phyloP scores from a whole-genome alignment of 1,284 basidiomycete species.

The Ceratobasidium sp. region DNA sequence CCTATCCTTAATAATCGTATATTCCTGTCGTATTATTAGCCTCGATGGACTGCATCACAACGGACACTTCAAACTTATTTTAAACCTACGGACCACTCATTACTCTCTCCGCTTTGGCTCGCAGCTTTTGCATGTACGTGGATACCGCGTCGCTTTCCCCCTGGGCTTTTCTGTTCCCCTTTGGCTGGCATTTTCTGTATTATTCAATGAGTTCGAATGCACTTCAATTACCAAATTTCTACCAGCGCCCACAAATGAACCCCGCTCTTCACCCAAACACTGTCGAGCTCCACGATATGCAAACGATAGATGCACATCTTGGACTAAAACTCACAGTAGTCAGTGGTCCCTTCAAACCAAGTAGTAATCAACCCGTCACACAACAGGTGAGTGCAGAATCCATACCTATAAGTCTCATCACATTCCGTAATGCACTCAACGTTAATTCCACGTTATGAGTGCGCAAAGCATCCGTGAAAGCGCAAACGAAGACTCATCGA shows the following conservation, averaged over 20 bases:
- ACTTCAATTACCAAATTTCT: neutral
- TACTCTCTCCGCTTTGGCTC: neutral
- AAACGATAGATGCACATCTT: too few species aligned
- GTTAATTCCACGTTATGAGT: neutral
- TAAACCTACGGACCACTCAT: neutral
- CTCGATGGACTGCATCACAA: conserved; percentile 34
- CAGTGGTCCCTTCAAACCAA: too few species aligned
- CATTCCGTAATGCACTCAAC: too few species aligned
- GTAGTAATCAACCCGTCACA: too few species aligned
- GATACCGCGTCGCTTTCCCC: neutral
- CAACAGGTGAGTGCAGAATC: too few species aligned
- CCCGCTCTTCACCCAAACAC: too few species aligned
- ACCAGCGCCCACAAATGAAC: too few species aligned
- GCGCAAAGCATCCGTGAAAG: neutral
- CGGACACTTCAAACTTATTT: conserved; percentile 20
- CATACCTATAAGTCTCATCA: too few species aligned
- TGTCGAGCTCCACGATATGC: too few species aligned
- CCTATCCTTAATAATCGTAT: conserved; percentile 8
- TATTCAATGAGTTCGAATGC: conserved; percentile 4
- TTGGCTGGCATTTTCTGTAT: conserved; percentile 27
- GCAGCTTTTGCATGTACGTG: conserved; percentile 2
- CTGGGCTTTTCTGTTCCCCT: neutral
- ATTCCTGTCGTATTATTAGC: conserved; percentile 22
- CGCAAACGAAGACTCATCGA: neutral
- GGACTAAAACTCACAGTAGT: too few species aligned